Conservation (phyloP, 768 basidiomycete species). For the Mycena maculata region DNA sequence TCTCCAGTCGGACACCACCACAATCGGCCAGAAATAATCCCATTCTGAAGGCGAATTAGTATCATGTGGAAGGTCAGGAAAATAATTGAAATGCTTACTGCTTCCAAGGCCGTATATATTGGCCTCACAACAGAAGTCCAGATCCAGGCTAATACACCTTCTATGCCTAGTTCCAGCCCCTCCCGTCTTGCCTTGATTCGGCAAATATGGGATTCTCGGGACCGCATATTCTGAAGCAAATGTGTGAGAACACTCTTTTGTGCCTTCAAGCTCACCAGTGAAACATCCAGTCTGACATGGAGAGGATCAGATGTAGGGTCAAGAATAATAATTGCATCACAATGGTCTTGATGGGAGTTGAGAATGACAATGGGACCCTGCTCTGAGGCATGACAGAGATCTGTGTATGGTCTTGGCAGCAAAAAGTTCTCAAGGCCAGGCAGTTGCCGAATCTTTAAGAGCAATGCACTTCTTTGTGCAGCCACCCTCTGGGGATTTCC, state of each 20-base stretch:
- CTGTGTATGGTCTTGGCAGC: not conserved
- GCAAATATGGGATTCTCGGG: not conserved
- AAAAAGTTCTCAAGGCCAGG: slow-evolving; percentile 8
- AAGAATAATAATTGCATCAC: slow-evolving; percentile 6
- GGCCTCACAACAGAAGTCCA: too few species aligned
- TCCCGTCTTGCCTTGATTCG: not conserved
- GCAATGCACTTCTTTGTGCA: not conserved
- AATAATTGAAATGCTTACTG: not conserved
- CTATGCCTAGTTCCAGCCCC: too few species aligned
- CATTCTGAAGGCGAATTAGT: not conserved
- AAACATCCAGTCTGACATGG: not conserved
- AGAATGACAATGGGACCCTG: slow-evolving; percentile 4
- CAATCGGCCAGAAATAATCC: too few species aligned
- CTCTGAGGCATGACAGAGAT: not conserved
- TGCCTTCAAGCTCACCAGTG: not conserved
- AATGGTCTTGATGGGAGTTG: not conserved
- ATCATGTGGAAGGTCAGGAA: not conserved
- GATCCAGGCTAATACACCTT: too few species aligned
- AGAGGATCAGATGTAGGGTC: not conserved
- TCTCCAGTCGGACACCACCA: not conserved
- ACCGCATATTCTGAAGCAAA: not conserved
- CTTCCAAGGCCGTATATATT: too few species aligned
- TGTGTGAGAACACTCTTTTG: not conserved
- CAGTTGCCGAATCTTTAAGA: not conserved
- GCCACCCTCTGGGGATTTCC: not conserved